Conservation (phyloP, 2,329 filamentous ascomycete species). For the Cladosporium velox region DNA sequence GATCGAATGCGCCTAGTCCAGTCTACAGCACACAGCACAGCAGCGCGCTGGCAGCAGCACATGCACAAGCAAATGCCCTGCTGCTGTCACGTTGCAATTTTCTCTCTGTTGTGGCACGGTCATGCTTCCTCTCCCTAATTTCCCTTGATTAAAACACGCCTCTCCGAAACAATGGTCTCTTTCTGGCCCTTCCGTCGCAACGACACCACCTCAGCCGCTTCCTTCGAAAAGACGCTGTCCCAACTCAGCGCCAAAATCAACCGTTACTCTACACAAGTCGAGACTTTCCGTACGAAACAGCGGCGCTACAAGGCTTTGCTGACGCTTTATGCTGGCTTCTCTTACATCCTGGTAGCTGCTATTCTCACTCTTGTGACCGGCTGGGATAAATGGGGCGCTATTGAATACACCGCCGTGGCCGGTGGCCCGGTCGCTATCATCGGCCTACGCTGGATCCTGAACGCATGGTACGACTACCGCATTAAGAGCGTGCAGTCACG, state of each 20-base stretch:
- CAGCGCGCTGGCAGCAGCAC: not conserved
- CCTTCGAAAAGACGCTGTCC: constrained; percentile 89
- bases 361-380: constrained; percentile 84
- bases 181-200: constrained; percentile 89
- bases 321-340: constrained; percentile 88
- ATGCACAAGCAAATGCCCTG: constrained; percentile 8
- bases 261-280: constrained; percentile 70
- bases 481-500: constrained; percentile 68
- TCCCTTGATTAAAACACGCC: not conserved
- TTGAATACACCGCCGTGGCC: constrained; percentile 76
- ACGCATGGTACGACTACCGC: constrained; percentile 77
- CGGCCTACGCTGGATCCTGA: constrained; percentile 64
- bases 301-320: constrained; percentile 80
- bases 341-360: constrained; percentile 82
- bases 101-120: not conserved
- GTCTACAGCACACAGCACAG: constrained; percentile 6
- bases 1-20: not conserved
- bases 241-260: constrained; percentile 80
- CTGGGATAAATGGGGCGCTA: constrained; percentile 71
- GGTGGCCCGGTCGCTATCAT: constrained; percentile 78
- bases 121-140: not conserved
- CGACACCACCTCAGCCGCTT: constrained; percentile 78
- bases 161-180: constrained; percentile 66
- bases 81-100: not conserved
- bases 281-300: constrained; percentile 69